Percentiles rank a stretch among this genome's conserved stretches.
Conservation (phyloP, 495 filamentous ascomycete species). For the Chaetomium tenue region DNA sequence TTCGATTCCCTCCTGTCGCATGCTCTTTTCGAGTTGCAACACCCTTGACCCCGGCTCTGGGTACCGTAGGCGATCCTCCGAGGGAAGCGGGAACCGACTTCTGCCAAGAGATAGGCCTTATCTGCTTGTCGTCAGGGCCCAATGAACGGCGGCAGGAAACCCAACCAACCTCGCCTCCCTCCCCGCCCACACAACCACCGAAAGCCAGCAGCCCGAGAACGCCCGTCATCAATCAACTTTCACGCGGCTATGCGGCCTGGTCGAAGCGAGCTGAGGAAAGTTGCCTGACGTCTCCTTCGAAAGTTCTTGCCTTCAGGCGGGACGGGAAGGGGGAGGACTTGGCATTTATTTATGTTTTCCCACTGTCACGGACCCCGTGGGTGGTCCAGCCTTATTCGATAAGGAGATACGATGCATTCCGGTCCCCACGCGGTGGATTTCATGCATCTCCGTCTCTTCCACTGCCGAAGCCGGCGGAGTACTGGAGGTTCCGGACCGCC, state of each 20-base stretch:
- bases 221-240: background rate
- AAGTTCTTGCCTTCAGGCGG: background rate
- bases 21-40: background rate
- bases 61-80: background rate
- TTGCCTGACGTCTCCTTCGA: background rate
- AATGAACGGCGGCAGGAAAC: background rate
- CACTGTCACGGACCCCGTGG: background rate
- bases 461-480: background rate
- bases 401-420: constrained; percentile 18
- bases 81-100: background rate
- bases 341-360: constrained; percentile 16
- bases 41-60: background rate
- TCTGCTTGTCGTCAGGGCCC: background rate
- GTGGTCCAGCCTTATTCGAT: background rate
- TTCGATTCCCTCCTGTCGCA: background rate
- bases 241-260: no score
- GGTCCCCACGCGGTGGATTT: constrained; percentile 5
- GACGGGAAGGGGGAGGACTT: background rate
- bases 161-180: no score
- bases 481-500: background rate
- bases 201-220: background rate
- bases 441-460: constrained; percentile 7
- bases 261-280: background rate
- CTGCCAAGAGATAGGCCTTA: background rate
- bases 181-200: background rate